Base-by-base conservation (phyloP, 495 filamentous ascomycete species). In the Penicillium dipodomyicola region DNA sequence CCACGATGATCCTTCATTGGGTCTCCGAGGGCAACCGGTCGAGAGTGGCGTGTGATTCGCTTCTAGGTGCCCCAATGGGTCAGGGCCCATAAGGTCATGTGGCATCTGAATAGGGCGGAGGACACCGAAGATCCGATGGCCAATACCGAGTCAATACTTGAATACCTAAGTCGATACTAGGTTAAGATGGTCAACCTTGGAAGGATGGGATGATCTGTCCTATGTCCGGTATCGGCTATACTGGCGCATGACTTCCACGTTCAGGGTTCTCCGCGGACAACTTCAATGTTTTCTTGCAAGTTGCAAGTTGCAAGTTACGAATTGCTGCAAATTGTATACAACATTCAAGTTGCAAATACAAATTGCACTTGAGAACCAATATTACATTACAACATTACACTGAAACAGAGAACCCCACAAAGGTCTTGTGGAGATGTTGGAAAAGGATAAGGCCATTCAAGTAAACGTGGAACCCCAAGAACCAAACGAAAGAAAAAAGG, bases 221-320 rank as follows among this genome's bases (percentile, higher is more conserved):
- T 40, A 10, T n/a, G 35, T 1, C 63, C 65, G 62, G 57, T 62
- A 63, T 67, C 65, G 65, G 65, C 62, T 67, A 60, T 52, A n/a
- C 15, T 32, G 11, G 30, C 30, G 10, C 30, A 32, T 51, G 29
- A 30, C 15, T 14, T 27, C 29, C 37, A 29, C 27, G 27, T 12
- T 32, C 35, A 40, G 40, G 11, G 37, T 55, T 55, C 56, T 62
- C 55, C 56, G 50, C 56, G 51, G 56, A 15, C 52, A 55, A 55
- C 17, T 35, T n/a, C n/a, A n/a, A n/a, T n/a, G n/a, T n/a, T 15
- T 45, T 10, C 29, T 22, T 23, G 22, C 22, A 23, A 32, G 27
- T 10, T 32, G 10, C 29, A 32, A 10, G 29, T 11, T 32, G 10
- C 30, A 32, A 29, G 27, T 10, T 29, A 29, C 8, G 23, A 25